These are phyloP conservation scores for Candida parachauliodes DNA, from an alignment of 805 yeast species.

Conservation along the genomic window DNA sequence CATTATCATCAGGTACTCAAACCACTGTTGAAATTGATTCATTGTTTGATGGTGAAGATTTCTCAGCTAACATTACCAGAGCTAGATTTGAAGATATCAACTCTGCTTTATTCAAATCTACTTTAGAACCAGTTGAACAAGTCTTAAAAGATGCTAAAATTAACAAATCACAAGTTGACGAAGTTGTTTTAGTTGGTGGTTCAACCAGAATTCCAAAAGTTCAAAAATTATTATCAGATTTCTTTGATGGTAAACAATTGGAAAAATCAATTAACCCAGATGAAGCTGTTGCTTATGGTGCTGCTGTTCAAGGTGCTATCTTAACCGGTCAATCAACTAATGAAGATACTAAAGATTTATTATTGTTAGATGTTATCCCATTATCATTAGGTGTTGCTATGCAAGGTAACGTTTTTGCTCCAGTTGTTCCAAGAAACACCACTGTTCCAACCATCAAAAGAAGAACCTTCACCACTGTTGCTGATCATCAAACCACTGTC, in stretches of 20 bases:
- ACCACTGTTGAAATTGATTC: constrained; percentile 50
- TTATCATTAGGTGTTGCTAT: constrained; percentile 49
- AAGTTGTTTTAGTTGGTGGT: constrained; percentile 50
- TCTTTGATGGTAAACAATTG: constrained; percentile 48
- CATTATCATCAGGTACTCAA: constrained; percentile 47
- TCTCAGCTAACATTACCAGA: constrained; percentile 48
- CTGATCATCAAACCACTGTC: constrained; percentile 49
- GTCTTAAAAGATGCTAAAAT: constrained; percentile 46
- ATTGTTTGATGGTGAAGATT: constrained; percentile 48
- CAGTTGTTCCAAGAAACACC: constrained; percentile 51
- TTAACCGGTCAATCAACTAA: constrained; percentile 48
- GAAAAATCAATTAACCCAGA: constrained; percentile 49
- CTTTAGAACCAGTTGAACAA: constrained; percentile 49
- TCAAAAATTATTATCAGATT: constrained; percentile 48
- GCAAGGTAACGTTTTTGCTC: constrained; percentile 50
- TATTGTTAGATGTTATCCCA: constrained; percentile 49
- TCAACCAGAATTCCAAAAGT: constrained; percentile 51
- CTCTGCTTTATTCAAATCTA: constrained; percentile 48
- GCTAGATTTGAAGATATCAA: constrained; percentile 50
- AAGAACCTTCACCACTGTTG: constrained; percentile 50
- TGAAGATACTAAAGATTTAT: constrained; percentile 48
- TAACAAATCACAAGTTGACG: constrained; percentile 40
- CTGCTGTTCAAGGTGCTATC: constrained; percentile 50
- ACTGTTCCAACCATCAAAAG: constrained; percentile 50
- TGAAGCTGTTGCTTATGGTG: constrained; percentile 52